Base-by-base conservation (phyloP, 768 basidiomycete species). In the Panaeolus papilionaceus region DNA sequence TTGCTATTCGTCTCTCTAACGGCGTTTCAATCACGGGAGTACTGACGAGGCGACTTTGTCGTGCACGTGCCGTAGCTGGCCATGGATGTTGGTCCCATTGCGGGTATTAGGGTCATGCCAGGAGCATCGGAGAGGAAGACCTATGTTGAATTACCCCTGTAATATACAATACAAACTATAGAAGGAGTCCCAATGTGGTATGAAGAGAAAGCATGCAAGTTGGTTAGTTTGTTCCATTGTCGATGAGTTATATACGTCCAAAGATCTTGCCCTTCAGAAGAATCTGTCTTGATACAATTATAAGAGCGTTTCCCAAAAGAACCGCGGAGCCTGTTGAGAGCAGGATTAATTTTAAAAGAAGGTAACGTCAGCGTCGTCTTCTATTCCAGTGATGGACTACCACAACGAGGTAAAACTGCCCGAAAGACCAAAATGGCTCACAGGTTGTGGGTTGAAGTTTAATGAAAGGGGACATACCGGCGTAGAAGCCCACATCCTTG, bases 401-500 rank as follows among this genome's bases (percentile, higher is more conserved):
- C 20, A 47, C 16, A 47, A n/a, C 11, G 45, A 47, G 45, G 20
- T n/a, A 47, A 47, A 47, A 20, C 45, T 47, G 8, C 45, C 45
- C 45, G 18, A 47, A n/a, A n/a, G 45, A n/a, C 45, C 45, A 47
- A n/a, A 47, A 16, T 47, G 20, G 45, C 20, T 16, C 12, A 47
- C 20, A 5, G 33, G 5, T 33, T 33, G 33, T 33, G 33, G 33
- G 33, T 33, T 33, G 33, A 5, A 33, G 20, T 9, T 8, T 51
- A 51, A 51, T 9, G 47, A 9, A 51, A 51, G 20, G 47, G 47
- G 16, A 75, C 75, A 18, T 39, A 83, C 86, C 87, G 45, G 88
- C 89, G 71, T 84, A 91, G 63, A 79, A 79, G 0, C 89, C 89
- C 9, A 88, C 87, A 2, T 72, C 80, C 45, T 81, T 78, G 71